A percentile compares a stretch with the other conserved stretches of the same genome.
phyloP scores from a whole-genome alignment of 768 basidiomycete genomes.

The Paxillus involutus region DNA sequence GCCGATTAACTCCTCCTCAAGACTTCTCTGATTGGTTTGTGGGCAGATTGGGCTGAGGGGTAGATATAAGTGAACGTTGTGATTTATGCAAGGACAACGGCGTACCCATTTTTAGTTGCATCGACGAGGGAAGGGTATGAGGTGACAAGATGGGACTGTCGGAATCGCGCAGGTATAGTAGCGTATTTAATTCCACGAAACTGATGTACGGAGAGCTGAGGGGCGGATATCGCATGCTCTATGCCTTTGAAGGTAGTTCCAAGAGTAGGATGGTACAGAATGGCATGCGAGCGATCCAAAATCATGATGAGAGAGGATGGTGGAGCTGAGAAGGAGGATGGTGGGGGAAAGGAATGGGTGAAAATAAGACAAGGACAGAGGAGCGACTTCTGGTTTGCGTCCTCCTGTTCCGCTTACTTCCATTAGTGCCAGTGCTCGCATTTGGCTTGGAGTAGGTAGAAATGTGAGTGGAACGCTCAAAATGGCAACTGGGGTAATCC shows the following conservation, averaged over 20 bases:
- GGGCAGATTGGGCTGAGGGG: conserved; percentile 70
- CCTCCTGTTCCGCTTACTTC: conserved; percentile 11
- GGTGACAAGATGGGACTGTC: conserved; percentile 64
- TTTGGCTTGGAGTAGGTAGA: conserved; percentile 13
- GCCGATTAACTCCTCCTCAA: conserved; percentile 65
- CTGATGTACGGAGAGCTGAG: conserved; percentile 59
- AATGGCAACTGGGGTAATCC: conserved; percentile 18
- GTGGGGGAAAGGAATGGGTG: not conserved
- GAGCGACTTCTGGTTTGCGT: conserved; percentile 12
- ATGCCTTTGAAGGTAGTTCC: conserved; percentile 67
- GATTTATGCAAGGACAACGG: conserved; percentile 6
- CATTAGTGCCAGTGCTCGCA: conserved; percentile 22
- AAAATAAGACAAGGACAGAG: not conserved
- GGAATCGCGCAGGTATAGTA: conserved; percentile 69
- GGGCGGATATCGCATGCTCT: conserved; percentile 58
- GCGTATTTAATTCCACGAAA: conserved; percentile 82
- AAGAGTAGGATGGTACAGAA: conserved; percentile 54
- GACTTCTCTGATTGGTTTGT: conserved; percentile 47
- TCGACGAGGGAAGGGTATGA: conserved; percentile 59
- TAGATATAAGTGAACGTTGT: conserved; percentile 3
- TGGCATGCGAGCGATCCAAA: conserved; percentile 22
- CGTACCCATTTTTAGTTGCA: conserved; percentile 67
- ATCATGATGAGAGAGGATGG: conserved; percentile 24
- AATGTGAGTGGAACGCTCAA: conserved; percentile 19
- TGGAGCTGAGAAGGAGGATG: not conserved